These are phyloP conservation scores for Gynochthodes officinalis DNA, from an alignment of 257 asterid species.

Conservation along the genomic window DNA sequence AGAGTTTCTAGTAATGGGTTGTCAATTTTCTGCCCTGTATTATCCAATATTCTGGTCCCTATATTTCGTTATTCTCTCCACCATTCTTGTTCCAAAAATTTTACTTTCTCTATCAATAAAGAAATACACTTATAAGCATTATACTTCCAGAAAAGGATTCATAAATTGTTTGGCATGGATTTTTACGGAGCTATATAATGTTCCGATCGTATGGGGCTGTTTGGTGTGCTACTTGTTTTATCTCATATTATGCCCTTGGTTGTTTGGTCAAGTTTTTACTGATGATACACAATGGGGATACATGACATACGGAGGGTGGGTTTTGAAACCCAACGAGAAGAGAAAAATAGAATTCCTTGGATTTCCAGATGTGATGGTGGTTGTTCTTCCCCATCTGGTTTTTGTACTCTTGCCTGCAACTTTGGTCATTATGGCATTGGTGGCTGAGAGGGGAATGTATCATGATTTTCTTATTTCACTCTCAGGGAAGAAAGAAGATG, in stretches of 20 bases:
- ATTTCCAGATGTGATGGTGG: slow-evolving; percentile 86
- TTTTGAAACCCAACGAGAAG: slow-evolving; percentile 21
- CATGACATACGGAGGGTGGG: slow-evolving; percentile 95
- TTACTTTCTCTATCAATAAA: slow-evolving; percentile 37
- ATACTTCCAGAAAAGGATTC: slow-evolving; percentile 44
- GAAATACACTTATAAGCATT: slow-evolving; percentile 47
- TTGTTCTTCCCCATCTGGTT: slow-evolving; percentile 75
- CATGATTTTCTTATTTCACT: slow-evolving; percentile 52
- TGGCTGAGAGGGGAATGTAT: slow-evolving; percentile 63
- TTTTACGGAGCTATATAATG: slow-evolving; percentile 40
- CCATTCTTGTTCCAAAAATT: slow-evolving; percentile 55
- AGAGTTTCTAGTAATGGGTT: slow-evolving; percentile 91
- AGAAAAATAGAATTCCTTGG: slow-evolving; percentile 56
- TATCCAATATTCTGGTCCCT: slow-evolving; percentile 60
- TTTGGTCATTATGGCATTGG: slow-evolving; percentile 38
- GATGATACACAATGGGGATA: slow-evolving; percentile 53
- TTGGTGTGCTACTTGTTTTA: slow-evolving; percentile 59
- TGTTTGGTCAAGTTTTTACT: slow-evolving; percentile 58
- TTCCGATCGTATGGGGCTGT: slow-evolving; percentile 49
- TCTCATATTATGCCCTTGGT: slow-evolving; percentile 86
- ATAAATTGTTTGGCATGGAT: slow-evolving; percentile 49
- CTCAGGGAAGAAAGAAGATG: slow-evolving; percentile 85
- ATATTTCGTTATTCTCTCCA: slow-evolving; percentile 39
- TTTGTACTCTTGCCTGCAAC: slow-evolving; percentile 68
- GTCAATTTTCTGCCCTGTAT: slow-evolving; percentile 84